Evolutionary conservation across 768 basidiomycete genomes (phyloP), one percentile per base, ranked within the genome.

Genomic region (Agrocybe chaxingu): DNA sequence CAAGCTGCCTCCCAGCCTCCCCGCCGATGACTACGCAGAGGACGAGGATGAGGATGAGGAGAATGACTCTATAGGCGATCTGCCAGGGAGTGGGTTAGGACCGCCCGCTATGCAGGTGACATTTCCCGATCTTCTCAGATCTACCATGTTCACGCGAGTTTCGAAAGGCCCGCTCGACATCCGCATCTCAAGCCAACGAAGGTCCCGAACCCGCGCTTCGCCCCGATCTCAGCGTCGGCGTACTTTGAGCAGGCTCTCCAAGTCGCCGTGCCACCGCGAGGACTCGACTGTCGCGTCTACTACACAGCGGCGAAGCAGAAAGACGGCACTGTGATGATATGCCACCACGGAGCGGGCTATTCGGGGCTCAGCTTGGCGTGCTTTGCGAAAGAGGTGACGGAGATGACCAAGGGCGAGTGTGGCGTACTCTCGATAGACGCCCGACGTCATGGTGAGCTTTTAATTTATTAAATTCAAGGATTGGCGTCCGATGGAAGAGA

Each of bases 271-370:
- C 75, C 82, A 4, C 62, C 71, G 9, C 73, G 83, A 6, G 72
- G 72, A 13, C 79, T 92, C 4, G 83, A 87, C 42, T 80, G 84
- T 57, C 77, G 95, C 30, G 86, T 84, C 8, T 97, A 98, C 68
- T 89, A 95, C 64, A 88, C 91, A 0, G 79, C 87, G 1, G 82
- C 93, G 1, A 74, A 74, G 42, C 66, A 69, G 30, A 56, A 70
- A 13, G 71, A 75, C 45, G 78, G 75, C 33, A 85, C 87, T 0
- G 82, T 96, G 3, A 80, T 98, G 64, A 78, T 98, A 4, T 95
- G 91, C 69, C 94, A 97, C 60, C 96, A 99, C 58, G 97, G 97
- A 1, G 96, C 92, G 0, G 97, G 97, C 10, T 92, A 92, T 63
- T 86, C 87, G 0, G 97, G 84, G 0, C 72, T 98, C 53, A 90